Evolutionary conservation across 2,329 filamentous ascomycete genomes (phyloP).

Genomic region (Beauveria australis): DNA sequence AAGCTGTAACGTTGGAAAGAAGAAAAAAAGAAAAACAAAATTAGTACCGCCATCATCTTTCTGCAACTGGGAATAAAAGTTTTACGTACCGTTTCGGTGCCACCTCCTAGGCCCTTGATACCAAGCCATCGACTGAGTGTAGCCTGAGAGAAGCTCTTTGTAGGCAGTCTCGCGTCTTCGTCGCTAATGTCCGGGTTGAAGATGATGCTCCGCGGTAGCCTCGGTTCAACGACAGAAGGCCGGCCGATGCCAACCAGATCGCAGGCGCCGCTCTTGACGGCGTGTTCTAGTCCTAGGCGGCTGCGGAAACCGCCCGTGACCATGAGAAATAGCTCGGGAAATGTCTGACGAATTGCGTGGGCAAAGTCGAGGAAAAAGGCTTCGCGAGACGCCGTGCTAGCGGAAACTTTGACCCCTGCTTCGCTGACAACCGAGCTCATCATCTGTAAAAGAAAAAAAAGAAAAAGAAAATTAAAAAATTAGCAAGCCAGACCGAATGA

Average conservation of each 20-base stretch:
- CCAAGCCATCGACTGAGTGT: slow-evolving; percentile 19
- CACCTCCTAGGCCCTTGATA: slow-evolving; percentile 1
- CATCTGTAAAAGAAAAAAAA: not conserved
- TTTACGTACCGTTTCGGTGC: slow-evolving; percentile 5
- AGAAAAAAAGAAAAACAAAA: too few relatives aligned
- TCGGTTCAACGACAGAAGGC: slow-evolving; percentile 30
- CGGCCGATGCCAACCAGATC: slow-evolving; percentile 34
- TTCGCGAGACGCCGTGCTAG: slow-evolving; percentile 46
- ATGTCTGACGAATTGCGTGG: slow-evolving; percentile 35
- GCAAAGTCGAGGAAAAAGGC: slow-evolving; percentile 64
- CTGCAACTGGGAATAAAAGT: not conserved
- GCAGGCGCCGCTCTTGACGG: slow-evolving; percentile 29
- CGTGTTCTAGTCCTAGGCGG: slow-evolving; percentile 31
- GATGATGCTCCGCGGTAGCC: slow-evolving; percentile 26
- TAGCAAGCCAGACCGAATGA: not conserved
- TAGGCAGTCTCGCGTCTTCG: slow-evolving; percentile 24
- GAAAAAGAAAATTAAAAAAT: not conserved
- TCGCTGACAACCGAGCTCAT: slow-evolving; percentile 10
- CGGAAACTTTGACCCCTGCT: slow-evolving; percentile 21
- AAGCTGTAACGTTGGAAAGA: not conserved
- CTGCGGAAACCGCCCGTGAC: slow-evolving; percentile 58
- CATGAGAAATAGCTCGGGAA: slow-evolving; percentile 39
- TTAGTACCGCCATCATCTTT: not conserved
- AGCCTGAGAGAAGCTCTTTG: slow-evolving; percentile 18
- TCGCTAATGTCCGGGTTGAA: slow-evolving; percentile 27